These are phyloP conservation scores for Carex myosuroides DNA, from an alignment of 176 grass and related monocot genomes.

Conservation along the genomic window DNA sequence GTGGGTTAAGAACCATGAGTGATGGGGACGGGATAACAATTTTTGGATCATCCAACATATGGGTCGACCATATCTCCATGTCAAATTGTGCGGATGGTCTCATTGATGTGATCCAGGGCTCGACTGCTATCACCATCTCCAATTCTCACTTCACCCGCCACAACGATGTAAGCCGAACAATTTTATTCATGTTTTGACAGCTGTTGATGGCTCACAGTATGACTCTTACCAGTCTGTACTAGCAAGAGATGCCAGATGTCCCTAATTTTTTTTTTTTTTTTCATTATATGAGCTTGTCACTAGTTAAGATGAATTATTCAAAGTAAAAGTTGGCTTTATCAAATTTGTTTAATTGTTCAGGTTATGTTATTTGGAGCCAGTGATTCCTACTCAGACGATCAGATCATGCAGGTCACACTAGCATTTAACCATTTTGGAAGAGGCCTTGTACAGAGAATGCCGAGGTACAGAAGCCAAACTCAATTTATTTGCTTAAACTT, in stretches of 20 bases:
- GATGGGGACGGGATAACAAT: constrained; percentile 75
- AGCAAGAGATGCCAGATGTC: too few relatives aligned
- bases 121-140: constrained; percentile 69
- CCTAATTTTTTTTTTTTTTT: neutral
- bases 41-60: constrained; percentile 45
- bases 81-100: constrained; percentile 54
- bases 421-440: constrained; percentile 84
- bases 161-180: constrained; percentile 41
- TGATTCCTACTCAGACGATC: constrained; percentile 30
- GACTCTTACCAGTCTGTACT: too few relatives aligned
- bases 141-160: constrained; percentile 67
- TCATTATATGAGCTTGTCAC: neutral
- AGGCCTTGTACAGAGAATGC: constrained; percentile 85
- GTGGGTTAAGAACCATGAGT: constrained; percentile 22
- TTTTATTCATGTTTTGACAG: too few relatives aligned
- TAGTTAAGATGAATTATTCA: neutral
- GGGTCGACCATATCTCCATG: constrained; percentile 81
- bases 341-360: constrained; percentile 9
- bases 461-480: constrained; percentile 21
- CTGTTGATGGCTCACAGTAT: too few relatives aligned
- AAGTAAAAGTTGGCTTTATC: neutral
- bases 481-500: neutral
- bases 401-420: constrained; percentile 64
- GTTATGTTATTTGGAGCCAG: constrained; percentile 74
- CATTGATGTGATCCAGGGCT: constrained; percentile 42